These are phyloP conservation scores for Clavispora asparagi DNA, from an alignment of 805 yeast genomes.

Conservation along the genomic window DNA sequence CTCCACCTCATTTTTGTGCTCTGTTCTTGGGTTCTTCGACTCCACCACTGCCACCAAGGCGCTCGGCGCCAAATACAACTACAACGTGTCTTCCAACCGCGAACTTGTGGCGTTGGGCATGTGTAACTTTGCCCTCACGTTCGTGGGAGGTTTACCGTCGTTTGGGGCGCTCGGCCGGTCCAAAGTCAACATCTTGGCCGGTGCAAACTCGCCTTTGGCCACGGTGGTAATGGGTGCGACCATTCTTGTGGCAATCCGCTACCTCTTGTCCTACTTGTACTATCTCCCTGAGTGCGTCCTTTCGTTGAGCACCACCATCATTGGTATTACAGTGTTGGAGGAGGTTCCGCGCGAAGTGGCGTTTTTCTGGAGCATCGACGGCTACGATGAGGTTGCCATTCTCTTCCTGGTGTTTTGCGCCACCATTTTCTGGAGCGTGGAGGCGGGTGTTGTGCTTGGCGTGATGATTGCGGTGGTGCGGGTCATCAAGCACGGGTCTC, in stretches of 20 bases:
- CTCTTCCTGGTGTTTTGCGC: conserved; percentile 19
- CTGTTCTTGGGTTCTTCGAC: conserved; percentile 31
- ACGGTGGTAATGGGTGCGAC: conserved; percentile 29
- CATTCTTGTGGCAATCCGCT: conserved; percentile 20
- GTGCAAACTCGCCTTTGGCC: conserved; percentile 43
- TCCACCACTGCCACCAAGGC: conserved; percentile 32
- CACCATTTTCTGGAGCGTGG: conserved; percentile 33
- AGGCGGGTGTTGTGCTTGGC: conserved; percentile 34
- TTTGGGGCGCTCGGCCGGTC: conserved; percentile 35
- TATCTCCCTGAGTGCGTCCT: conserved; percentile 30
- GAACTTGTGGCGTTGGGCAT: conserved; percentile 31
- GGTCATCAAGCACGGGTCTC: conserved; percentile 35
- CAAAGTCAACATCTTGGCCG: conserved; percentile 32
- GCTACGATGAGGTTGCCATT: conserved; percentile 19
- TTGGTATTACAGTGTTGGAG: conserved; percentile 48
- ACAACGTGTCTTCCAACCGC: conserved; percentile 26
- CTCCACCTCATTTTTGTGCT: conserved; percentile 27
- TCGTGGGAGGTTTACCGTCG: conserved; percentile 30
- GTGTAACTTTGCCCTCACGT: conserved; percentile 22
- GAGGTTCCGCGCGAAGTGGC: conserved; percentile 43
- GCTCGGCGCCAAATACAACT: conserved; percentile 27
- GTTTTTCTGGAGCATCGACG: conserved; percentile 19
- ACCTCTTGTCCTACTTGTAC: conserved; percentile 20
- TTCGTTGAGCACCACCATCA: conserved; percentile 30
- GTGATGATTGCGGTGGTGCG: conserved; percentile 29